Evolutionary conservation across 352 stramenopile genomes (phyloP), one percentile per base, ranked within the genome.

Genomic region (Phytopythium helicoides): DNA sequence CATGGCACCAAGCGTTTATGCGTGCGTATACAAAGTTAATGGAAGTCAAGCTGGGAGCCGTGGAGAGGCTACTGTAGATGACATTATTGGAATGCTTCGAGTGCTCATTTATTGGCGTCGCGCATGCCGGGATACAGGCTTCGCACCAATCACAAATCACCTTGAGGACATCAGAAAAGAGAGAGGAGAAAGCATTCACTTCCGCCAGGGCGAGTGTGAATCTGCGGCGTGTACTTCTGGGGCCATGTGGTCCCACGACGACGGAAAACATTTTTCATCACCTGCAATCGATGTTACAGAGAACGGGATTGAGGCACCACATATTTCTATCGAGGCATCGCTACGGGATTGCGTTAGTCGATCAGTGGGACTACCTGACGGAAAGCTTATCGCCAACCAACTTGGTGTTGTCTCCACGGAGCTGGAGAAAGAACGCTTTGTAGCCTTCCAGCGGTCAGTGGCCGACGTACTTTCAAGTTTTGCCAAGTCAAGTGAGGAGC

Each of bases 1-100:
- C 34, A 69, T 86, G 56, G 73, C 76, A 0, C 78, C 78, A 15
- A 89, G 82, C 45, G 47, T 89, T 47, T 85, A 76, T 23, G 55
- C 58, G 0, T 70, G 67, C 35, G 49, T 33, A 26, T n/a, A 5
- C n/a, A 33, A 33, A 3, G 0, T 31, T 11, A 15, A 19, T 33
- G 18, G 6, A 25, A 19, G 23, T 23, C 7, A 6, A 16, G 41
- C 11, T 1, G 16, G 45, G 0, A 33, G 26, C 16, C 18, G 6
- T 18, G 11, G 22, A 19, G 22, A n/a, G 9, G 42, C 16, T 1
- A 15, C 31, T 1, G 18, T 73, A 39, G 48, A 38, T 8, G 51
- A 69, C 16, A 47, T 86, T 15, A 70, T 80, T 16, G 56, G 54
- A 10, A 66, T 76, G 14, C 50, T 87, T 15, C 62, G 73, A 26